These are phyloP conservation scores for Aureobasidium sp. DNA, from an alignment of 2,329 filamentous ascomycete genomes.

Conservation along the genomic window DNA sequence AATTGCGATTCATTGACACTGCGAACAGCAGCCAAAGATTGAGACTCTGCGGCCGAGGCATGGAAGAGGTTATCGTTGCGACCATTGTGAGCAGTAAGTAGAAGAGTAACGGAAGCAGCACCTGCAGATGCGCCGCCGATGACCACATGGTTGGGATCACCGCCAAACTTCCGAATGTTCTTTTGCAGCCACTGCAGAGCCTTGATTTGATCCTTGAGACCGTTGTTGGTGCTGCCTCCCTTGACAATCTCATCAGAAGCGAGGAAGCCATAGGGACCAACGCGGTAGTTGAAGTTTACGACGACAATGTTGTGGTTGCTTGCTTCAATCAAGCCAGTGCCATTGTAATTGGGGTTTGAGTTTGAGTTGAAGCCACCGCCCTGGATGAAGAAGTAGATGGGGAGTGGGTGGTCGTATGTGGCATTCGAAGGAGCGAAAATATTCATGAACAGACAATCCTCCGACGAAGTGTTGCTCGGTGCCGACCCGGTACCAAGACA, in stretches of 20 bases:
- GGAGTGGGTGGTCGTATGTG: constrained; percentile 45
- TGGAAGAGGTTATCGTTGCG: constrained; percentile 43
- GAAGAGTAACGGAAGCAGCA: constrained; percentile 55
- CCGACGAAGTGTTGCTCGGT: constrained; percentile 34
- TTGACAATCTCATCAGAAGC: constrained; percentile 46
- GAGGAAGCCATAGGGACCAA: constrained; percentile 66
- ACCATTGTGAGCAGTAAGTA: constrained; percentile 49
- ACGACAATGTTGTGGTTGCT: constrained; percentile 55
- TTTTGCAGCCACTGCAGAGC: constrained; percentile 61
- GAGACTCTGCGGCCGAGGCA: constrained; percentile 46
- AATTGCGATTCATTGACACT: constrained; percentile 43
- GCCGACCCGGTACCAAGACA: constrained; percentile 27
- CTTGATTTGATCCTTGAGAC: constrained; percentile 61
- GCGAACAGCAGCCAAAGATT: constrained; percentile 44
- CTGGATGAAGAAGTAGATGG: constrained; percentile 55
- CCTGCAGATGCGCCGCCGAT: constrained; percentile 63
- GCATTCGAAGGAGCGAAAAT: constrained; percentile 52
- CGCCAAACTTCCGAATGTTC: constrained; percentile 60
- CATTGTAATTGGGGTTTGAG: constrained; percentile 47
- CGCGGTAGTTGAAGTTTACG: constrained; percentile 68
- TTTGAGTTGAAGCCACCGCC: constrained; percentile 42
- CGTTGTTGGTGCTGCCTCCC: constrained; percentile 55
- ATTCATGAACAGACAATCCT: constrained; percentile 64
- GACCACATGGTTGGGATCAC: constrained; percentile 58
- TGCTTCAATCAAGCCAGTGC: constrained; percentile 51